phyloP scores from a whole-genome alignment of 192 early-diverging fungal genomes.

The Lunasporangiospora selenospora region DNA sequence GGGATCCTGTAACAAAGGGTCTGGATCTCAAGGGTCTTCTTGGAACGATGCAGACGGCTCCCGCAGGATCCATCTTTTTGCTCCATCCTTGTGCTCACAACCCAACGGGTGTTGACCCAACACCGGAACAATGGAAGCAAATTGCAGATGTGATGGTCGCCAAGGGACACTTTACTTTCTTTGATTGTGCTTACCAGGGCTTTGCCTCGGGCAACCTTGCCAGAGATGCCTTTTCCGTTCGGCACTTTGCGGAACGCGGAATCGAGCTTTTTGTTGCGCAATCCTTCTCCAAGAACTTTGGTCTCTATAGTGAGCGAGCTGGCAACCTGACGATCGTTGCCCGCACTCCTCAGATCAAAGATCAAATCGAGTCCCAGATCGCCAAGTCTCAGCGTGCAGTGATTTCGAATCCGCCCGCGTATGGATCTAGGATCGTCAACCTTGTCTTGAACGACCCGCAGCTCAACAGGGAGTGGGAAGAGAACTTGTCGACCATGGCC shows the following conservation, averaged over 20 bases:
- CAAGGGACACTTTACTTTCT: slow-evolving; percentile 91
- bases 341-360: slow-evolving; percentile 53
- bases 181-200: slow-evolving; percentile 99
- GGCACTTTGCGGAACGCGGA: slow-evolving; percentile 92
- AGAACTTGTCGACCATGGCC: slow-evolving; percentile 83
- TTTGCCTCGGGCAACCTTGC: slow-evolving; percentile 95
- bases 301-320: slow-evolving; percentile 91
- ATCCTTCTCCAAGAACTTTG: slow-evolving; percentile 99
- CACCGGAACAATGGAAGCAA: slow-evolving; percentile 89
- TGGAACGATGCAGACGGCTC: slow-evolving; percentile 69
- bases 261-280: slow-evolving; percentile 92
- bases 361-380: slow-evolving; percentile 79
- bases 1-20: slow-evolving; percentile 77
- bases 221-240: slow-evolving; percentile 89
- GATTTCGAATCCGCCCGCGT: slow-evolving; percentile 91
- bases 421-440: slow-evolving; percentile 88
- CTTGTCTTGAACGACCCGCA: slow-evolving; percentile 81
- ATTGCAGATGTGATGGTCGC: slow-evolving; percentile 85
- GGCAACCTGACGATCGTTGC: slow-evolving; percentile 87
- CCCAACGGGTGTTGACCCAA: slow-evolving; percentile 98
- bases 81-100: slow-evolving; percentile 99
- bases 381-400: slow-evolving; percentile 83
- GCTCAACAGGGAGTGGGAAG: slow-evolving; percentile 87
- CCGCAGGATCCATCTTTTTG: slow-evolving; percentile 82
- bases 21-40: slow-evolving; percentile 86